Evolutionary conservation across 768 basidiomycete species (phyloP).

Genomic region (Agaricus subrufescens): DNA sequence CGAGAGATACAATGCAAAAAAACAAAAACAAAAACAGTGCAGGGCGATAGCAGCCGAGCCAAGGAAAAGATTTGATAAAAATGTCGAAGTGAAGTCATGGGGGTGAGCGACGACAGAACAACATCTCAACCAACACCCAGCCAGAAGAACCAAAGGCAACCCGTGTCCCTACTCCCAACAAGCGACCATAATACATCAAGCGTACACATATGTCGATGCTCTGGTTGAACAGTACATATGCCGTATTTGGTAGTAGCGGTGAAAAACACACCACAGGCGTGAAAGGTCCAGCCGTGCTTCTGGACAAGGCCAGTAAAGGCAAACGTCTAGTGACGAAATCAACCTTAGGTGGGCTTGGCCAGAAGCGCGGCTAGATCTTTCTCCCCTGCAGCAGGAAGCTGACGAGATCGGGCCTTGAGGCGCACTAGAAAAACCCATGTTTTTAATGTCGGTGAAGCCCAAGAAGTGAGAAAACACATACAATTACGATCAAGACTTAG

Average conservation of each 20-base stretch:
- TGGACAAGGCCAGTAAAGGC: background rate
- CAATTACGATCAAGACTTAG: conserved; percentile 90
- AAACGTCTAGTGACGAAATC: background rate
- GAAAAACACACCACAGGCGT: background rate
- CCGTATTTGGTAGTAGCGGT: background rate
- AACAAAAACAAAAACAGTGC: background rate
- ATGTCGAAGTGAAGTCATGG: too few relatives aligned
- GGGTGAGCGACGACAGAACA: background rate
- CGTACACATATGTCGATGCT: background rate
- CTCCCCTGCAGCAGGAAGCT: conserved; percentile 82
- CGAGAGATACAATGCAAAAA: background rate
- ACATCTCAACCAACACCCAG: background rate
- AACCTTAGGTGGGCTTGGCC: conserved; percentile 21
- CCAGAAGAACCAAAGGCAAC: background rate
- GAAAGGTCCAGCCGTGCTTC: background rate
- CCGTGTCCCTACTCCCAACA: background rate
- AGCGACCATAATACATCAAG: background rate
- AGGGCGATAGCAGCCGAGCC: background rate
- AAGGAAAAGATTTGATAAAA: background rate
- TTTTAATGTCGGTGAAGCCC: conserved; percentile 11
- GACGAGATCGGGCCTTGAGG: conserved; percentile 83
- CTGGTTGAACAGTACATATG: background rate
- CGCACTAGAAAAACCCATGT: conserved; percentile 52
- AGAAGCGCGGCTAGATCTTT: conserved; percentile 78
- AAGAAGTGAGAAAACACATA: conserved; percentile 34